Conservation (phyloP, 2,329 filamentous ascomycete genomes). For the Fusarium mexicanum region DNA sequence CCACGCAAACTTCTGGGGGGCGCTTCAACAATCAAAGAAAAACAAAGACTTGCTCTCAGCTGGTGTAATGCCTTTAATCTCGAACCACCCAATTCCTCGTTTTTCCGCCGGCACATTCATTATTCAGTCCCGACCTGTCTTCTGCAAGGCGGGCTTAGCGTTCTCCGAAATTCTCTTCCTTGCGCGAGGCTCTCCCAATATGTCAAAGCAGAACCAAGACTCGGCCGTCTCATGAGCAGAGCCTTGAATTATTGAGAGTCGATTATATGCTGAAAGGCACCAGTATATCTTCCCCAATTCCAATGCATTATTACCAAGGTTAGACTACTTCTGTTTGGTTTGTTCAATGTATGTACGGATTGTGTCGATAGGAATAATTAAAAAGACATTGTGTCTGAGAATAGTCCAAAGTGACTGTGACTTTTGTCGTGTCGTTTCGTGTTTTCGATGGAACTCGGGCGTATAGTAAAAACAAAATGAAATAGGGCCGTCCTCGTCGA, state of each 20-base stretch:
- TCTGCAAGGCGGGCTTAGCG: slow-evolving; percentile 9
- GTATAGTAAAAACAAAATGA: slow-evolving; percentile 39
- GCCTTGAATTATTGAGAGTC: slow-evolving; percentile 29
- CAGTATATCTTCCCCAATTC: slow-evolving; percentile 46
- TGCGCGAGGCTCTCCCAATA: slow-evolving; percentile 4
- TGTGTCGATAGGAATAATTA: slow-evolving; percentile 42
- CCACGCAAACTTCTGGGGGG: slow-evolving; percentile 9
- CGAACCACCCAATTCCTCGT: slow-evolving; percentile 31
- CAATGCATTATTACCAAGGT: slow-evolving; percentile 62
- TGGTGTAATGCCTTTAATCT: slow-evolving; percentile 28
- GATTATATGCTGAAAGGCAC: slow-evolving; percentile 47
- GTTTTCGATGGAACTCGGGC: slow-evolving; percentile 36
- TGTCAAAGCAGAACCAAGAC: slow-evolving; percentile 13
- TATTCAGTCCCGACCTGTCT: background rate
- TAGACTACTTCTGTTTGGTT: slow-evolving; percentile 45
- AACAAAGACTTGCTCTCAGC: slow-evolving; percentile 27
- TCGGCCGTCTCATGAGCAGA: slow-evolving; percentile 12
- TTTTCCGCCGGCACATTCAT: slow-evolving; percentile 20
- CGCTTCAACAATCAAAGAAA: slow-evolving; percentile 25
- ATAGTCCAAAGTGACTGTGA: slow-evolving; percentile 48
- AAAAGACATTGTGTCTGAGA: slow-evolving; percentile 44
- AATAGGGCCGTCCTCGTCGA: slow-evolving; percentile 34
- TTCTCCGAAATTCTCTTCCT: slow-evolving; percentile 9
- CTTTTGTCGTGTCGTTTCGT: slow-evolving; percentile 43
- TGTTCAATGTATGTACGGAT: slow-evolving; percentile 50